Conservation (phyloP, 306 rosid genomes). For the Gillenia trifoliata region DNA sequence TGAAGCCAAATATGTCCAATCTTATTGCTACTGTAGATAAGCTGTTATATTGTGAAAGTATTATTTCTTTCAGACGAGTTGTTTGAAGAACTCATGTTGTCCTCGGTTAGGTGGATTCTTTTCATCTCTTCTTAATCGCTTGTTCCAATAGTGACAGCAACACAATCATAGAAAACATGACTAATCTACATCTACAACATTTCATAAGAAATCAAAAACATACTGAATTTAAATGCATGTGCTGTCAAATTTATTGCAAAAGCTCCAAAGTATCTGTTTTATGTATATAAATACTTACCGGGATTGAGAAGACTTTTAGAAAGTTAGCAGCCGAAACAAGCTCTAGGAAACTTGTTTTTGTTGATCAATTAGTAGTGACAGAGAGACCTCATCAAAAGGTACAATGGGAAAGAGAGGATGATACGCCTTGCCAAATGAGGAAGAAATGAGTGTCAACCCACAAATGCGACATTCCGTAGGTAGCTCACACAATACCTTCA, state of each 20-base stretch:
- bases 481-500: constrained; percentile 85
- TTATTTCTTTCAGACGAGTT: background rate
- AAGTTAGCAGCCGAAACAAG: constrained; percentile 93
- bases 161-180: background rate
- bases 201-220: background rate
- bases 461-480: constrained; percentile 90
- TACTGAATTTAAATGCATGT: background rate
- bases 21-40: too few species aligned
- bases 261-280: background rate
- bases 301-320: constrained; percentile 48
- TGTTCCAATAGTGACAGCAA: background rate
- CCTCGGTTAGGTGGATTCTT: background rate
- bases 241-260: background rate
- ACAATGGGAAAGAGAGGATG: constrained; percentile 93
- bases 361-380: constrained; percentile 39
- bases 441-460: constrained; percentile 96
- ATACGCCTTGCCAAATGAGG: constrained; percentile 93
- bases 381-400: constrained; percentile 80
- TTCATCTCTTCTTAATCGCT: background rate
- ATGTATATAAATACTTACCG: constrained; percentile 50
- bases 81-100: background rate
- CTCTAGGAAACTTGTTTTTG: constrained; percentile 36
- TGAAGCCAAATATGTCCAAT: too few species aligned
- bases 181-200: background rate
- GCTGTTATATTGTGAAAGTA: too few species aligned